Percentiles rank a stretch among this genome's conserved stretches.
phyloP scores from a whole-genome alignment of 768 basidiomycete species.

The Termitomyces eurrhizus region DNA sequence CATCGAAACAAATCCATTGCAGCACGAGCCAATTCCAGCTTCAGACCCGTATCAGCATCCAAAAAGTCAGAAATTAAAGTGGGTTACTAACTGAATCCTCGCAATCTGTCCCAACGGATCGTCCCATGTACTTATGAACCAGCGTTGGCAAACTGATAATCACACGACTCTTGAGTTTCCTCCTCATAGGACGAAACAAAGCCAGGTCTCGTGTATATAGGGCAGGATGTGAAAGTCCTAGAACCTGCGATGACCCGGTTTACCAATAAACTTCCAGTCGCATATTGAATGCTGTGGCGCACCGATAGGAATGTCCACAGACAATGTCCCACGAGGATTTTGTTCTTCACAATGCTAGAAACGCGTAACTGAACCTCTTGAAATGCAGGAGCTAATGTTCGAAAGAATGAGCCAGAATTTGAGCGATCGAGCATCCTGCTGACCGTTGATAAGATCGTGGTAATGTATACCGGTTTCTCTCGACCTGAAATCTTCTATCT shows the following conservation, averaged over 20 bases:
- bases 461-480: slow-evolving; percentile 42
- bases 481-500: slow-evolving; percentile 43
- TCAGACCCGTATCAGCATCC: neutral
- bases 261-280: neutral
- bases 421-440: slow-evolving; percentile 13
- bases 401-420: neutral
- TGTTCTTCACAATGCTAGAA: slow-evolving; percentile 36
- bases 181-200: slow-evolving; percentile 46
- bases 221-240: slow-evolving; percentile 48
- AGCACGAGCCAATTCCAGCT: slow-evolving; percentile 49
- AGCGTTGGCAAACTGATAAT: slow-evolving; percentile 37
- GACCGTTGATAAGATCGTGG: slow-evolving; percentile 35
- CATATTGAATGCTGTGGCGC: slow-evolving; percentile 14
- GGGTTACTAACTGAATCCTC: slow-evolving; percentile 43
- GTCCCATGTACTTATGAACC: slow-evolving; percentile 41
- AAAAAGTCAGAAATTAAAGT: slow-evolving; percentile 5
- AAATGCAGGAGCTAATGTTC: slow-evolving; percentile 41
- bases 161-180: slow-evolving; percentile 33
- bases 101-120: slow-evolving; percentile 36
- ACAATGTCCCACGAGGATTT: slow-evolving; percentile 53
- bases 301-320: slow-evolving; percentile 54
- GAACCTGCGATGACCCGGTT: slow-evolving; percentile 30
- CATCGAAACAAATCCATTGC: slow-evolving; percentile 51
- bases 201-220: slow-evolving; percentile 53
- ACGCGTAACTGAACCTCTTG: slow-evolving; percentile 42